These are phyloP conservation scores for Salix udensis DNA, from an alignment of 345 rosid species.

Conservation along the genomic window DNA sequence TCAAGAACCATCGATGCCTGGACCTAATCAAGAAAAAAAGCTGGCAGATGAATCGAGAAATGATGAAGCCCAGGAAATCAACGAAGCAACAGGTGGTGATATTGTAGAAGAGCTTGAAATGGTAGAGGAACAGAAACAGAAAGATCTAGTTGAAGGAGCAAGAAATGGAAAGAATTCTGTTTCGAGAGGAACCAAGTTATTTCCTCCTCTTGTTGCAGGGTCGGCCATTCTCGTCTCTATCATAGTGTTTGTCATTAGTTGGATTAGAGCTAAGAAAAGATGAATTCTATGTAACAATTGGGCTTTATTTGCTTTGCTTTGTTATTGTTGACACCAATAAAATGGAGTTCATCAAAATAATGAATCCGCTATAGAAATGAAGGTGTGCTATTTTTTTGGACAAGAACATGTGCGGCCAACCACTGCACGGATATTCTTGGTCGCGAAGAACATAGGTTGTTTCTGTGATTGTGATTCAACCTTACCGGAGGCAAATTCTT, in stretches of 20 bases:
- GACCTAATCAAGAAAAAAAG: not conserved
- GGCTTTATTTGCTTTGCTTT: not conserved
- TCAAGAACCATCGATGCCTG: slow-evolving; percentile 8
- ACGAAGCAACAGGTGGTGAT: not conserved
- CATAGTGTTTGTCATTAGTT: slow-evolving; percentile 44
- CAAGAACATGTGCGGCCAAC: not conserved
- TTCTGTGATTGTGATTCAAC: not conserved
- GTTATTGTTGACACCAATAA: not conserved
- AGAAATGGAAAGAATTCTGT: not conserved
- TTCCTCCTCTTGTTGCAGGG: slow-evolving; percentile 44
- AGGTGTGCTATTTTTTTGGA: not conserved
- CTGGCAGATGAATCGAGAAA: not conserved
- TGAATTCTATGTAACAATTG: not conserved
- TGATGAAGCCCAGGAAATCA: not conserved
- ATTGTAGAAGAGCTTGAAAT: slow-evolving; percentile 8
- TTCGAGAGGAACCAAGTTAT: slow-evolving; percentile 19
- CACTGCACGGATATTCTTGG: not conserved
- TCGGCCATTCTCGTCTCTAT: slow-evolving; percentile 55
- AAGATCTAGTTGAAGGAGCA: slow-evolving; percentile 10
- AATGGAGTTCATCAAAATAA: not conserved
- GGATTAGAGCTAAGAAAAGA: slow-evolving; percentile 46
- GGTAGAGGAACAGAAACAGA: slow-evolving; percentile 14
- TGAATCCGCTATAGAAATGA: not conserved
- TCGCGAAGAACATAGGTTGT: not conserved
- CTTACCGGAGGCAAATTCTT: not conserved